A percentile compares a stretch with the other conserved stretches of the same genome.
Evolutionary conservation across 2,329 filamentous ascomycete genomes (phyloP).

Genomic region (Ophiostoma ips): DNA sequence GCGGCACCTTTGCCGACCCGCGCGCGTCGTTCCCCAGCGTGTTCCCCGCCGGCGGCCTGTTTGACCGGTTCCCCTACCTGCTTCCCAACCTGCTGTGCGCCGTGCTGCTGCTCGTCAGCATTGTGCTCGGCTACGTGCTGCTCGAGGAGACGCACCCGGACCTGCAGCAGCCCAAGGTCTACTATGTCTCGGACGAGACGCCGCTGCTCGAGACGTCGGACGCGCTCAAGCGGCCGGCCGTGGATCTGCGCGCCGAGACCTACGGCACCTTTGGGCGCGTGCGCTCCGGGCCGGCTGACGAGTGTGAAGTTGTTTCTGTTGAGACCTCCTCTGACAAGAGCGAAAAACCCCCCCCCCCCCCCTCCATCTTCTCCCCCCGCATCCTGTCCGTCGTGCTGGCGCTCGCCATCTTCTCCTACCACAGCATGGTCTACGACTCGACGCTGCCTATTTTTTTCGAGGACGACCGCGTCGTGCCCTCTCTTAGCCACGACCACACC

Average conservation of each 20-base stretch:
- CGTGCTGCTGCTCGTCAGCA: slow-evolving; percentile 59
- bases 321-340: too few species aligned
- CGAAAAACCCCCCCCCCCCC: neutral
- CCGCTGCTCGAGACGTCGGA: slow-evolving; percentile 64
- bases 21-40: slow-evolving; percentile 55
- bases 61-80: slow-evolving; percentile 70
- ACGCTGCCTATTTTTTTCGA: slow-evolving; percentile 87
- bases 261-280: slow-evolving; percentile 53
- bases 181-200: slow-evolving; percentile 50
- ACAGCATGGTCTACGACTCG: slow-evolving; percentile 91
- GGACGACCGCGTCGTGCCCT: slow-evolving; percentile 41
- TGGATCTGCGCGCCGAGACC: slow-evolving; percentile 62
- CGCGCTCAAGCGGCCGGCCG: slow-evolving; percentile 55
- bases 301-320: too few species aligned
- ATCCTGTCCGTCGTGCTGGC: slow-evolving; percentile 69
- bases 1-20: slow-evolving; percentile 74
- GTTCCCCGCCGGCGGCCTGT: slow-evolving; percentile 56
- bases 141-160: slow-evolving; percentile 84
- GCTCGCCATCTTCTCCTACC: slow-evolving; percentile 81
- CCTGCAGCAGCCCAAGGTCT: slow-evolving; percentile 24
- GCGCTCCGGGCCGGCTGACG: slow-evolving; percentile 24
- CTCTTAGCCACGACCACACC: slow-evolving; percentile 15
- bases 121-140: slow-evolving; percentile 65
- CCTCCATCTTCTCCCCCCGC: slow-evolving; percentile 39
- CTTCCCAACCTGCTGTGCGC: slow-evolving; percentile 83